phyloP scores from a whole-genome alignment of 257 asterid genomes.

The Gynochthodes officinalis region DNA sequence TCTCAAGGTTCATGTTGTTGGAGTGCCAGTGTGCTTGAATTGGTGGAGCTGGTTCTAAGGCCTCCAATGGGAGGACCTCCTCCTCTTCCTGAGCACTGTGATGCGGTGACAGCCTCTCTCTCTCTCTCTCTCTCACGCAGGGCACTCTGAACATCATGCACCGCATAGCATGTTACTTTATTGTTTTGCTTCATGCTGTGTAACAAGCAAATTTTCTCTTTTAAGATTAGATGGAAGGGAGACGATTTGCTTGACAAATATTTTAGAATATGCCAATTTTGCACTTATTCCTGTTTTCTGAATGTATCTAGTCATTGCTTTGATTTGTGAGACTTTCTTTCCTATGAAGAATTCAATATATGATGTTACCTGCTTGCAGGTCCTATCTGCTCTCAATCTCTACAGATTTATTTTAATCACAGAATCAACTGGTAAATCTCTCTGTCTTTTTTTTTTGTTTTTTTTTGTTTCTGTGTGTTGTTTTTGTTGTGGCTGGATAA shows the following conservation, averaged over 20 bases:
- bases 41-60: slow-evolving; percentile 67
- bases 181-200: neutral
- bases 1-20: slow-evolving; percentile 42
- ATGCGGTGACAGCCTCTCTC: slow-evolving; percentile 53
- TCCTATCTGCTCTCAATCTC: slow-evolving; percentile 80
- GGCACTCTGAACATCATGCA: neutral
- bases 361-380: slow-evolving; percentile 49
- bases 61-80: slow-evolving; percentile 96
- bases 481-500: too few species aligned
- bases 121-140: slow-evolving; percentile 1
- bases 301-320: neutral
- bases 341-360: neutral
- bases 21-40: slow-evolving; percentile 61
- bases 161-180: neutral
- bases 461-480: too few species aligned
- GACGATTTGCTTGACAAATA: neutral
- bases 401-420: slow-evolving; percentile 69
- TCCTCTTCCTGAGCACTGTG: slow-evolving; percentile 73
- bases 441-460: neutral
- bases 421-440: slow-evolving; percentile 60
- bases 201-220: neutral
- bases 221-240: neutral
- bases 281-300: neutral
- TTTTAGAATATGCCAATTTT: neutral
- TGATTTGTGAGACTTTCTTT: neutral